Base-by-base conservation (phyloP, 1,284 basidiomycete genomes). In the Neonothopanus nambi region DNA sequence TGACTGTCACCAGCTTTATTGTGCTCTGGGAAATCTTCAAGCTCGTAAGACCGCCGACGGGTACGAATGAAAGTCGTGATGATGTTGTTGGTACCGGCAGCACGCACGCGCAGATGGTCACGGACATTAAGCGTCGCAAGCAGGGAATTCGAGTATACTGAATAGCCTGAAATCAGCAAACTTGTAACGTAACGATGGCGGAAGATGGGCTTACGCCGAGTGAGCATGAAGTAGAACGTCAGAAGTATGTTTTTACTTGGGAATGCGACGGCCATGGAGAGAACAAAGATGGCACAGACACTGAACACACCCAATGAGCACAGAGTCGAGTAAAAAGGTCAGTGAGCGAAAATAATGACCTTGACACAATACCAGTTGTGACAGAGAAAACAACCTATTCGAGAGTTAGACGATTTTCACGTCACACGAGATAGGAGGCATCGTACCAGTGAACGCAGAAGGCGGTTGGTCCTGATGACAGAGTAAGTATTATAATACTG, bases 101-200 rank as follows among this genome's bases (percentile, higher is more conserved):
- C 11, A 24, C 49, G 5, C 15, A 48, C 52, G 26, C 52, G 46
- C 11, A 54, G n/a, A 39, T 48, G 52, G 23, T 54, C 52, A 9
- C 53, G 39, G 20, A 55, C 53, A 33, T 55, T 55, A 20, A 55
- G 53, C 23, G 53, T 55, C 8, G 47, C 53, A 30, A 55, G 24
- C 17, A 55, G 42, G 7, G 53, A 55, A 26, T 55, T 55, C 9
- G 53, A 24, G 38, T 55, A 55, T 2, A 55, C 52, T 54, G 26
- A 28, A 28, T 28, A 28, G 26, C 5, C 11, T 28, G 26, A 11
- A 5, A 28, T 28, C 11, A 28, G 11, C 11, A 28, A 11, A 23
- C 13, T 39, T 18, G 26, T 5, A 7, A n/a, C n/a, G n/a, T 18
- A 36, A n/a, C n/a, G 15, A 20, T 4, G 13, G 5, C 2, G n/a